Conservation (phyloP, 371 early-diverging fungal genomes). For the Apophysomyces variabilis region DNA sequence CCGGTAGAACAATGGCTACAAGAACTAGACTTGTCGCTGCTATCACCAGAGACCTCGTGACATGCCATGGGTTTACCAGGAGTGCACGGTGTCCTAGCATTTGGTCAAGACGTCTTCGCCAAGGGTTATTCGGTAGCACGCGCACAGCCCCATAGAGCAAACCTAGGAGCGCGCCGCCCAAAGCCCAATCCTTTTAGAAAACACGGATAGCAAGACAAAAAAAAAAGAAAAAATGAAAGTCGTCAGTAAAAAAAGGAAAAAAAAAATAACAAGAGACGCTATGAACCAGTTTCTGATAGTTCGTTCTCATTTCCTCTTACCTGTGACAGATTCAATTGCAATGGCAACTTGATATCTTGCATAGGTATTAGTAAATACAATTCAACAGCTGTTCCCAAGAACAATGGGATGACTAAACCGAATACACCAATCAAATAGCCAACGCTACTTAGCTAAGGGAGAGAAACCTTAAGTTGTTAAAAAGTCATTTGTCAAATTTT, state of each 20-base stretch:
- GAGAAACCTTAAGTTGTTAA: neutral
- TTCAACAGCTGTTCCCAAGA: conserved; percentile 50
- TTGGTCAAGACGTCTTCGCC: conserved; percentile 18
- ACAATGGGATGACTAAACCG: conserved; percentile 49
- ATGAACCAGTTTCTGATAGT: conserved; percentile 12
- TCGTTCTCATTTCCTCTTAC: neutral
- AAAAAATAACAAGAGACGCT: conserved; percentile 9
- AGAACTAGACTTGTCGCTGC: conserved; percentile 4
- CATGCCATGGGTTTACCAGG: conserved; percentile 2
- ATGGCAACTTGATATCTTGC: conserved; percentile 19
- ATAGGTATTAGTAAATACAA: conserved; percentile 52
- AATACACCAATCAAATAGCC: conserved; percentile 33
- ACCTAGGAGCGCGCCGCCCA: conserved; percentile 47
- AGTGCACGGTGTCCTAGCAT: conserved; percentile 14
- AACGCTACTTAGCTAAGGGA: conserved; percentile 22
- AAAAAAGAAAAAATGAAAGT: too few species aligned
- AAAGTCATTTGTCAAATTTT: neutral
- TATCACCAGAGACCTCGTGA: conserved; percentile 10
- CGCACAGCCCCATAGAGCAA: conserved; percentile 36
- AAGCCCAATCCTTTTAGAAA: conserved; percentile 46
- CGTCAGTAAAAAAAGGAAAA: too few species aligned
- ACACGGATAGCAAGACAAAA: too few species aligned
- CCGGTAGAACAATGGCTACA: conserved; percentile 26
- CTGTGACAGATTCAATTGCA: conserved; percentile 22
- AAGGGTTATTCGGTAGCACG: conserved; percentile 35